Percentiles rank a stretch among this genome's conserved stretches.
Evolutionary conservation across 2,329 filamentous ascomycete species (phyloP).

Genomic region (Phaeosphaeria sp.): DNA sequence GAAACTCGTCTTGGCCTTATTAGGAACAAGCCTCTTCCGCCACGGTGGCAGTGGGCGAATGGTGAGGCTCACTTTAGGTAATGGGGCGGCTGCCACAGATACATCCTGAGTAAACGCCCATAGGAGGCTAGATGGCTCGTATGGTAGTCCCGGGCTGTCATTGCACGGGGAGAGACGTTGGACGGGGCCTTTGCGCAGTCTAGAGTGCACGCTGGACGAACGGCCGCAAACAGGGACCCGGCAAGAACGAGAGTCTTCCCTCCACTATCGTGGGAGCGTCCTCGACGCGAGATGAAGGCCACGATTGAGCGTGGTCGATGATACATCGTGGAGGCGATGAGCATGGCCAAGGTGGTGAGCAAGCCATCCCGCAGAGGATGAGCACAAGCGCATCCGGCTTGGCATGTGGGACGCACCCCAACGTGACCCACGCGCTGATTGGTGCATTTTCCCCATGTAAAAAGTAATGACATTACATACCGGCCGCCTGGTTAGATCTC

Average conservation of each 20-base stretch:
- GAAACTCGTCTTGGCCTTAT: constrained; percentile 17
- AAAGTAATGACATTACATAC: constrained; percentile 16
- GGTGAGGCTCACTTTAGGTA: constrained; percentile 28
- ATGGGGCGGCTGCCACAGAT: constrained; percentile 20
- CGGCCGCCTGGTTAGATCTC: constrained; percentile 13
- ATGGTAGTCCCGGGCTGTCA: constrained; percentile 31
- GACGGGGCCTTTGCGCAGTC: neutral
- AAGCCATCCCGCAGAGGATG: constrained; percentile 15
- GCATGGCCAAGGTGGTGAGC: constrained; percentile 1
- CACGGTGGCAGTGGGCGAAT: constrained; percentile 15
- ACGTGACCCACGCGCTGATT: neutral
- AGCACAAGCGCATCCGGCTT: constrained; percentile 3
- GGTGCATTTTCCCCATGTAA: neutral
- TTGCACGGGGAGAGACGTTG: constrained; percentile 7
- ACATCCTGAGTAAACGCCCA: constrained; percentile 2
- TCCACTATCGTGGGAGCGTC: neutral
- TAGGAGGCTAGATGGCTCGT: constrained; percentile 20
- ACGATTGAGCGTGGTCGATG: neutral
- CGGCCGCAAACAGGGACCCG: neutral
- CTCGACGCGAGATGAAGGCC: too few relatives aligned
- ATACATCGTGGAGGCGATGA: neutral
- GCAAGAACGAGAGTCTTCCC: neutral
- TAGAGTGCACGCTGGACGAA: neutral
- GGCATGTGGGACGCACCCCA: neutral
- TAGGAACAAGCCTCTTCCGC: constrained; percentile 18